Base-by-base conservation (phyloP, 1,139 yeast genomes). In the Hanseniaspora sp. region DNA sequence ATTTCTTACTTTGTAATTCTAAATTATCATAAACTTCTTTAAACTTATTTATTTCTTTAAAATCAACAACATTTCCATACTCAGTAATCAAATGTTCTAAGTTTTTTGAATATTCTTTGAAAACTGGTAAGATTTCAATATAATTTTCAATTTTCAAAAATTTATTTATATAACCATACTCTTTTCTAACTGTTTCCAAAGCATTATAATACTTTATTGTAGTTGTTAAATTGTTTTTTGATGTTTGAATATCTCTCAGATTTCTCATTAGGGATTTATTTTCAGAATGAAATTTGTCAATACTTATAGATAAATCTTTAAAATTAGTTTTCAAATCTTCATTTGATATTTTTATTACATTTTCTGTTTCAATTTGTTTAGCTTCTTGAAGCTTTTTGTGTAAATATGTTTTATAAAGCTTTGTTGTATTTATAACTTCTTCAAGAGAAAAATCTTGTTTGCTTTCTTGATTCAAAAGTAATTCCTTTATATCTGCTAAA, bases 121-220 rank as follows among this genome's bases (percentile, higher is more conserved):
- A 49, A 15, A 28, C 13, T 11, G 35, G 18, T 17, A 42, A 7
- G 1, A 59, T 88, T 95, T 54, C 83, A 74, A 58, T 87, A 92
- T 3, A 90, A 95, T 41, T 83, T 79, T 54, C 88, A 72, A 31
- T 85, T 73, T 44, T 79, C 79, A 3, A 77, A 74, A 56, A 90
- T 83, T 57, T 84, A 9, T 3, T 13, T 15, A 49, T 35, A 1
- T 18, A 17, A 11, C 28, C 80, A 64, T 83, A 84, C 13, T 95
- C 94, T 37, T 81, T 81, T 3, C 86, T 75, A 54, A 92, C 73
- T 85, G 90, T 90, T 64, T 88, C 95, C 39, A 94, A 74, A 58
- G 96, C 75, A 63, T 92, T 86, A 58, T 92, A 74, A 38, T 90
- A 80, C 1, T 95, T 87, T 85, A 92, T 86, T 13, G 94, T 80